Evolutionary conservation across 2,329 filamentous ascomycete genomes (phyloP), one percentile per base, ranked within the genome.

Genomic region (Penicillium decumbens): DNA sequence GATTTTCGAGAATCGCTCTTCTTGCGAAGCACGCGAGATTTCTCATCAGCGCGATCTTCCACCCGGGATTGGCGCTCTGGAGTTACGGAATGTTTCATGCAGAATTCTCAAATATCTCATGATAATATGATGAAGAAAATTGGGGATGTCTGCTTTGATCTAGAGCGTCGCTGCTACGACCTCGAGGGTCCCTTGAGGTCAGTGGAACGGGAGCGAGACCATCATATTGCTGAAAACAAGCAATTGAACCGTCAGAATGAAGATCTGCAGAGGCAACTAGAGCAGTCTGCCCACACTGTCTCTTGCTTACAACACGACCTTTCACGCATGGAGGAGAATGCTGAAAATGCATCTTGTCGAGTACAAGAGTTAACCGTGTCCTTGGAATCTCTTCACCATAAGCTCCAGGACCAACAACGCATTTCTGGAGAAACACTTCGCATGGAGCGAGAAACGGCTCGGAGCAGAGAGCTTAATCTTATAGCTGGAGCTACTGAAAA

Each of bases 91-190:
- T 70, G 74, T 10, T 65, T 83, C n/a, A 62, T 69, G 27, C 61
- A 67, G 23, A 69, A 71, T 55, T 69, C 74, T 12, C 66, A 65
- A 12, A 65, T 70, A 24, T 74, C 77, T 28, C 68, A 77, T 6
- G 69, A 77, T n/a, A 66, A 64, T 1, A 65, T 83, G 7, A 62
- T 79, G 25, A 68, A 71, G 8, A 71, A 76, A 18, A 74, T 83
- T 13, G 71, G 75, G 13, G 72, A 77, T 29, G 75, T 79, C 10
- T 83, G 80, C 57, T 71, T 74, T 23, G 79, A 81, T 48, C 68
- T 84, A 1, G 81, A 84, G 56, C 66, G 65, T 8, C 75, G 81
- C 6, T 84, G 81, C 58, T 72, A 77, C 29, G 73, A 73, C 28
- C 71, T 78, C 2, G 81, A 84, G 63, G 71, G 71, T 42, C 81